Conservation (phyloP, 768 basidiomycete genomes). For the Terana coerulea region DNA sequence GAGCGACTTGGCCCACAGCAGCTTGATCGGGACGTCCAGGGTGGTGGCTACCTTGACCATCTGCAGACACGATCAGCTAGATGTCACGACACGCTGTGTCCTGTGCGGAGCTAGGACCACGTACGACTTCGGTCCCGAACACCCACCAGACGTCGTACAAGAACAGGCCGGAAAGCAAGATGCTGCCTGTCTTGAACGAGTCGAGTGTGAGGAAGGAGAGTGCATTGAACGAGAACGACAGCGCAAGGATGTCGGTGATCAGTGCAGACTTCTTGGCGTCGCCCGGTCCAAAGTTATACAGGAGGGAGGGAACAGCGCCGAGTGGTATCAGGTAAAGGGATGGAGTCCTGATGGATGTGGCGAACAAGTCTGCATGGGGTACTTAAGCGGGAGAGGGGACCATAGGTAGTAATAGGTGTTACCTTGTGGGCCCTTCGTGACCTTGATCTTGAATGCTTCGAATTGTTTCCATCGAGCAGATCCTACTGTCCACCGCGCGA, state of each 20-base stretch:
- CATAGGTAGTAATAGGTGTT: slow-evolving; percentile 15
- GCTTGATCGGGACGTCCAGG: slow-evolving; percentile 91
- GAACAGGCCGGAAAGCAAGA: slow-evolving; percentile 82
- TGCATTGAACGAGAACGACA: slow-evolving; percentile 82
- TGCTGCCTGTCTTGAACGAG: slow-evolving; percentile 82
- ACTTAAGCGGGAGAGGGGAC: slow-evolving; percentile 5
- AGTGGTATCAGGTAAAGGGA: slow-evolving; percentile 55
- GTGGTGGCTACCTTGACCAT: slow-evolving; percentile 93
- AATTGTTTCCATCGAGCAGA: slow-evolving; percentile 54
- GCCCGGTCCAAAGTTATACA: slow-evolving; percentile 48
- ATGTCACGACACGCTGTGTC: too few species aligned
- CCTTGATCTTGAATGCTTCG: slow-evolving; percentile 38
- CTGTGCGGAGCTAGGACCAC: slow-evolving; percentile 29
- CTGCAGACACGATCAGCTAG: too few species aligned
- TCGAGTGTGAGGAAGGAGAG: slow-evolving; percentile 80
- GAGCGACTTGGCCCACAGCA: slow-evolving; percentile 78
- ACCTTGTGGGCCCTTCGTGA: slow-evolving; percentile 49
- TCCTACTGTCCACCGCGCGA: slow-evolving; percentile 49
- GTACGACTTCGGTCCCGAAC: slow-evolving; percentile 80
- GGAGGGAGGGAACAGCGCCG: slow-evolving; percentile 56
- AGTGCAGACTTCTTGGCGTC: slow-evolving; percentile 55
- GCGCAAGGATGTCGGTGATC: slow-evolving; percentile 67
- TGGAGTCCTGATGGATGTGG: slow-evolving; percentile 53
- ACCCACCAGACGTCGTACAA: slow-evolving; percentile 97
- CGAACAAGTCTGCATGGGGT: slow-evolving; percentile 29